Percentiles rank a stretch among this genome's conserved stretches.
These are phyloP conservation scores for Penicillium sp. DNA, from an alignment of 2,329 filamentous ascomycete species.

Conservation along the genomic window DNA sequence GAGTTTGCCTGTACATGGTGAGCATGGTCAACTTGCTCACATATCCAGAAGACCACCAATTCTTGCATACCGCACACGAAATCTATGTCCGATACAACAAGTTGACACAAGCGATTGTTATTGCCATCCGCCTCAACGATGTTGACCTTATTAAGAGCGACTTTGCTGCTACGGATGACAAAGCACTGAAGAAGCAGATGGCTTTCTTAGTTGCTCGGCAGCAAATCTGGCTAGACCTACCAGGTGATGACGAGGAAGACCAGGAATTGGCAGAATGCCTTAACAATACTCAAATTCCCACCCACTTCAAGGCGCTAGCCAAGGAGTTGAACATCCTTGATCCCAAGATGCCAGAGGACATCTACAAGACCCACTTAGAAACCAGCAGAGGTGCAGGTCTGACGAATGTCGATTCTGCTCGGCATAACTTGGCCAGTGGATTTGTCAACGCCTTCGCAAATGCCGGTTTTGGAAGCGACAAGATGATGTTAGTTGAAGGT, in stretches of 20 bases:
- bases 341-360: constrained; percentile 94
- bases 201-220: constrained; percentile 90
- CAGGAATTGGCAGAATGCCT: constrained; percentile 75
- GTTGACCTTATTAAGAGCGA: constrained; percentile 74
- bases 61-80: constrained; percentile 85
- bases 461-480: constrained; percentile 90
- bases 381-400: constrained; percentile 88
- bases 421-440: constrained; percentile 90
- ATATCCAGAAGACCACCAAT: constrained; percentile 94
- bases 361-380: constrained; percentile 98
- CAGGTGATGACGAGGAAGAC: constrained; percentile 62
- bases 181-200: constrained; percentile 84
- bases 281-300: constrained; percentile 80
- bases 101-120: constrained; percentile 84
- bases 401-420: constrained; percentile 91
- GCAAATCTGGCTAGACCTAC: constrained; percentile 74
- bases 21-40: constrained; percentile 98
- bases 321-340: constrained; percentile 97
- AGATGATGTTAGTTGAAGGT: constrained; percentile 91
- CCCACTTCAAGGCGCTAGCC: constrained; percentile 88
- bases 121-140: constrained; percentile 92
- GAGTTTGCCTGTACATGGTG: constrained; percentile 96
- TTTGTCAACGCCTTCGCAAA: constrained; percentile 98
- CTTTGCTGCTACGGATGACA: constrained; percentile 75
- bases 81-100: constrained; percentile 95